phyloP scores from a whole-genome alignment of 2,329 filamentous ascomycete species.

The Sporothrix inflata region DNA sequence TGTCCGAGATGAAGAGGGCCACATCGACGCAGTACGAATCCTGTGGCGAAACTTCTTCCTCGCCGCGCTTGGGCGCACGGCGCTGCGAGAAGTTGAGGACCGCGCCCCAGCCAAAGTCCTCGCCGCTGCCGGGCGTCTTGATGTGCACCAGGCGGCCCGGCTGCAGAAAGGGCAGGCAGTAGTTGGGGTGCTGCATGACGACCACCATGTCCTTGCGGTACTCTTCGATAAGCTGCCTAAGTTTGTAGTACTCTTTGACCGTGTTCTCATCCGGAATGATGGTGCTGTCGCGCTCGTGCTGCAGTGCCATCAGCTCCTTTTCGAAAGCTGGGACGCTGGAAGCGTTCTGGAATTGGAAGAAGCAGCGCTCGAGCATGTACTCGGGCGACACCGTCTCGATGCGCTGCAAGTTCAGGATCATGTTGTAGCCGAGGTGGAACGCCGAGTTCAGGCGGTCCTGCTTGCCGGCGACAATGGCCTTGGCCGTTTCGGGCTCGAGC shows the following conservation, averaged over 20 bases:
- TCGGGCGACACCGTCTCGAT: constrained; percentile 99
- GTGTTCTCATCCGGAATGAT: constrained; percentile 82
- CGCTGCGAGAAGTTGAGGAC: constrained; percentile 74
- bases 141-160: constrained; percentile 86
- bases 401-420: constrained; percentile 94
- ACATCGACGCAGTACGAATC: constrained; percentile 84
- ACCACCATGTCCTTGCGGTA: constrained; percentile 88
- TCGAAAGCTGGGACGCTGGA: constrained; percentile 83
- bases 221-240: constrained; percentile 79
- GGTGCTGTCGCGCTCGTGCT: constrained; percentile 72
- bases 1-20: constrained; percentile 61
- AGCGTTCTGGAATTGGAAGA: constrained; percentile 97
- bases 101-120: constrained; percentile 94
- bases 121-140: constrained; percentile 70
- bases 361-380: constrained; percentile 98
- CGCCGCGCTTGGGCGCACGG: constrained; percentile 63
- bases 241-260: constrained; percentile 91
- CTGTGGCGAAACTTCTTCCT: constrained; percentile 71
- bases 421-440: constrained; percentile 98
- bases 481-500: constrained; percentile 92
- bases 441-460: constrained; percentile 97
- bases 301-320: constrained; percentile 77
- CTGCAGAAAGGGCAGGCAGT: constrained; percentile 83
- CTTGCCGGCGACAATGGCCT: constrained; percentile 92
- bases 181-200: constrained; percentile 88